phyloP scores from a whole-genome alignment of 2,329 filamentous ascomycete genomes.

The Ophiognomonia clavigignenti-juglandacearum region DNA sequence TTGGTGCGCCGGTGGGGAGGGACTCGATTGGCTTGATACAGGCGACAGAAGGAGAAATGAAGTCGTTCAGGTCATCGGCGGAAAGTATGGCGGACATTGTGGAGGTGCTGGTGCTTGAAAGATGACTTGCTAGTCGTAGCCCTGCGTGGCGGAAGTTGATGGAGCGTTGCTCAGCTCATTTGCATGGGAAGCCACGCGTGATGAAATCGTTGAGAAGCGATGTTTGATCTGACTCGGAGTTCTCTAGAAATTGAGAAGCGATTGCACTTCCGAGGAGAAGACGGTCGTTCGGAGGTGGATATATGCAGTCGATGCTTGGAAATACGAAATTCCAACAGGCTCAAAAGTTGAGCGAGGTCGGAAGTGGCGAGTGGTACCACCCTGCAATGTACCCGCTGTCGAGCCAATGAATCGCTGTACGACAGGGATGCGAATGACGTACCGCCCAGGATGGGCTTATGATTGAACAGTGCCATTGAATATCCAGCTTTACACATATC shows the following conservation, averaged over 20 bases:
- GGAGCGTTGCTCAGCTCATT: background rate
- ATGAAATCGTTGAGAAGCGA: background rate
- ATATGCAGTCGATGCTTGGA: constrained; percentile 16
- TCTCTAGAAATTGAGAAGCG: too few species aligned
- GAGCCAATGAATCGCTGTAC: too few species aligned
- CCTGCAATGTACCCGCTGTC: too few species aligned
- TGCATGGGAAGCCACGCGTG: too few species aligned
- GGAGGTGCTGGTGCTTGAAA: background rate
- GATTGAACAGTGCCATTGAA: too few species aligned
- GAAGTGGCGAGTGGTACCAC: constrained; percentile 10
- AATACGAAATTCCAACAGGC: constrained; percentile 14
- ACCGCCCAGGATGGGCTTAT: too few species aligned
- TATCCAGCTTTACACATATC: too few species aligned
- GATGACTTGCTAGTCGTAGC: background rate
- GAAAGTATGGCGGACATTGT: constrained; percentile 95
- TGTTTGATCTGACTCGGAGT: too few species aligned
- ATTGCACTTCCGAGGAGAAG: too few species aligned
- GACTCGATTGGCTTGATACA: constrained; percentile 98
- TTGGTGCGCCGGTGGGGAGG: constrained; percentile 60
- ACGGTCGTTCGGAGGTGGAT: too few species aligned
- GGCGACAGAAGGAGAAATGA: constrained; percentile 94
- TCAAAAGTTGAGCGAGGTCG: constrained; percentile 14
- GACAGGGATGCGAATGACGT: too few species aligned
- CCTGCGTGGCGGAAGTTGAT: constrained; percentile 1
- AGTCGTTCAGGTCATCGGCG: constrained; percentile 95